Evolutionary conservation across 129 eudicot species (phyloP).

Genomic region (Oenanthe sinensis): DNA sequence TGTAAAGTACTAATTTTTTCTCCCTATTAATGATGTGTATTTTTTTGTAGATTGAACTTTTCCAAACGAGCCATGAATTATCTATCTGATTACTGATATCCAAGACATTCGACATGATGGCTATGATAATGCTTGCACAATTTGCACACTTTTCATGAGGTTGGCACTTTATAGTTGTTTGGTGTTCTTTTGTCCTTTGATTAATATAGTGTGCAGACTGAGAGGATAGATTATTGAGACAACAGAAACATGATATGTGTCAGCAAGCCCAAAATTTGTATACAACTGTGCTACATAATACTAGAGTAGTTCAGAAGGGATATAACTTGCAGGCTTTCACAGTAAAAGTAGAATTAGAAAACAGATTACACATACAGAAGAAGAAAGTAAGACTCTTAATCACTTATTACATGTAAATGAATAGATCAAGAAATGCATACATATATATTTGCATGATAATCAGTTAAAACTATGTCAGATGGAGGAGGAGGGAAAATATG

Average conservation of each 20-base stretch:
- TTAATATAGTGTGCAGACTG: not conserved
- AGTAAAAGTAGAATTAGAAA: not conserved
- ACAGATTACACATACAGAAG: not conserved
- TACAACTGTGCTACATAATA: too few relatives aligned
- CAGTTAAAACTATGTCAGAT: constrained; percentile 5
- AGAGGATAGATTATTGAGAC: too few relatives aligned
- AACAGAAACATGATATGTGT: too few relatives aligned
- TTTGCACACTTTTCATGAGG: not conserved
- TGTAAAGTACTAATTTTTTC: too few relatives aligned
- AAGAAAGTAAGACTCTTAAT: not conserved
- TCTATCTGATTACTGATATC: too few relatives aligned
- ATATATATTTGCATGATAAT: not conserved
- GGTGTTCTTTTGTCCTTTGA: not conserved
- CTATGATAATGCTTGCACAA: not conserved
- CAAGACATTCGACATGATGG: not conserved
- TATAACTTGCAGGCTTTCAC: too few relatives aligned
- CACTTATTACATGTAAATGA: not conserved
- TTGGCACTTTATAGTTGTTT: too few relatives aligned
- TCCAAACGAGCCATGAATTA: too few relatives aligned
- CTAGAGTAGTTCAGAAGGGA: too few relatives aligned
- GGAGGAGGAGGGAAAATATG: constrained; percentile 29
- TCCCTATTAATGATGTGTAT: too few relatives aligned
- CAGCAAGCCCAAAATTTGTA: too few relatives aligned
- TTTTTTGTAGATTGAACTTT: too few relatives aligned
- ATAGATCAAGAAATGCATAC: not conserved